phyloP scores from a whole-genome alignment of 83 land plant species.

The Picea abies region DNA sequence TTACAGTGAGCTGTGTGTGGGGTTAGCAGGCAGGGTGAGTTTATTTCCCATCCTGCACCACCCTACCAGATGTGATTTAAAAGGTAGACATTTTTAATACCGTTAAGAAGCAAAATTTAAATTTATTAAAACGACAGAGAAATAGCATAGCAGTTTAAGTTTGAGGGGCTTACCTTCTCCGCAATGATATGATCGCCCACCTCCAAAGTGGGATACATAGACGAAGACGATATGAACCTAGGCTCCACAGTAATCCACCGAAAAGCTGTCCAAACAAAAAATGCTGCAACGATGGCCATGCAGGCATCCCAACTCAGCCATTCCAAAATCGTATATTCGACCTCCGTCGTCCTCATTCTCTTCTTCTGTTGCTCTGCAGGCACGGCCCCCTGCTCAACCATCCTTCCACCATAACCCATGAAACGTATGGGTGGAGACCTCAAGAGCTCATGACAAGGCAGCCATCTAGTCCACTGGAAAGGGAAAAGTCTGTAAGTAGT shows the following conservation, averaged over 20 bases:
- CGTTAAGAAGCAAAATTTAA: too few species aligned
- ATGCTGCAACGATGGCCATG: not conserved
- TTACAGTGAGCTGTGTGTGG: too few species aligned
- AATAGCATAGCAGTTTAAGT: too few species aligned
- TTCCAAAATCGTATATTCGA: not conserved
- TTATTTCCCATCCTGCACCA: too few species aligned
- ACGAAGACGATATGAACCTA: constrained; percentile 34
- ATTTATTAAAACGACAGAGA: too few species aligned
- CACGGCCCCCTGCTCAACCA: not conserved
- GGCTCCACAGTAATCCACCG: constrained; percentile 28
- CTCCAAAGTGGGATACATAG: constrained; percentile 53
- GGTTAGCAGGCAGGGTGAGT: too few species aligned
- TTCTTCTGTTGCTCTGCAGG: not conserved
- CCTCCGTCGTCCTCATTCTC: not conserved
- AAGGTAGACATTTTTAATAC: too few species aligned
- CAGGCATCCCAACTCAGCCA: not conserved
- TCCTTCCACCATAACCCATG: not conserved
- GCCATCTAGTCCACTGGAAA: constrained; percentile 11
- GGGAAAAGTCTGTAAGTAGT: not conserved
- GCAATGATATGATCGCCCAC: constrained; percentile 42
- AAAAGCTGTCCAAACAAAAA: not conserved
- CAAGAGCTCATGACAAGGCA: constrained; percentile 11
- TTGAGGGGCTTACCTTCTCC: constrained; percentile 32
- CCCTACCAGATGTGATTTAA: too few species aligned
- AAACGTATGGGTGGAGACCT: not conserved